Evolutionary conservation across 2,329 filamentous ascomycete genomes (phyloP).

Genomic region (Diaporthe aspalathi): DNA sequence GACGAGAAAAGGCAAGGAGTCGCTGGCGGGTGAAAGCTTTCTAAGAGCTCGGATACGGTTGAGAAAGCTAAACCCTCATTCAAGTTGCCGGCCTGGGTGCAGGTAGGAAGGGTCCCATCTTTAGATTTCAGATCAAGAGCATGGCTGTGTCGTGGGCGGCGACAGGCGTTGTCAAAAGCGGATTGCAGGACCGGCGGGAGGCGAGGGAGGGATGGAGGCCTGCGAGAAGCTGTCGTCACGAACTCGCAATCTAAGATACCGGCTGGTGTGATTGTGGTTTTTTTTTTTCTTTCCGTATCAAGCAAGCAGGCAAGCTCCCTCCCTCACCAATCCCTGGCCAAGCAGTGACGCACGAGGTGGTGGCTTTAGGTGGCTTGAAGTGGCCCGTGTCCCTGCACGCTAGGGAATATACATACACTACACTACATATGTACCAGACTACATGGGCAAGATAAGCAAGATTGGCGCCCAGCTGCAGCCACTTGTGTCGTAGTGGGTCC

Average conservation of each 20-base stretch:
- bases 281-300: not conserved
- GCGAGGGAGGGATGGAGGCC: constrained; percentile 31
- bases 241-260: not conserved
- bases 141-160: not conserved
- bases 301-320: constrained; percentile 26
- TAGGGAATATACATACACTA: constrained; percentile 12
- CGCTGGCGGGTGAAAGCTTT: not conserved
- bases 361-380: not conserved
- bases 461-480: constrained; percentile 17
- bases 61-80: not conserved
- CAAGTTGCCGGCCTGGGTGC: constrained; percentile 14
- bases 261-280: not conserved
- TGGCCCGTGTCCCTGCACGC: constrained; percentile 20
- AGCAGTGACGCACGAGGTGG: constrained; percentile 35
- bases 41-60: not conserved
- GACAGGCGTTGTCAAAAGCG: constrained; percentile 18
- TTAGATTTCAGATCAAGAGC: constrained; percentile 1
- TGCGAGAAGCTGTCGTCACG: constrained; percentile 35
- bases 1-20: not conserved
- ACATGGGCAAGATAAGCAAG: no score
- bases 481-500: constrained; percentile 19
- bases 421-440: no score
- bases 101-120: constrained; percentile 10
- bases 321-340: constrained; percentile 25
- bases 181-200: not conserved